Base-by-base conservation (phyloP, 305 asterid species). In the Fraxinus dipetala region DNA sequence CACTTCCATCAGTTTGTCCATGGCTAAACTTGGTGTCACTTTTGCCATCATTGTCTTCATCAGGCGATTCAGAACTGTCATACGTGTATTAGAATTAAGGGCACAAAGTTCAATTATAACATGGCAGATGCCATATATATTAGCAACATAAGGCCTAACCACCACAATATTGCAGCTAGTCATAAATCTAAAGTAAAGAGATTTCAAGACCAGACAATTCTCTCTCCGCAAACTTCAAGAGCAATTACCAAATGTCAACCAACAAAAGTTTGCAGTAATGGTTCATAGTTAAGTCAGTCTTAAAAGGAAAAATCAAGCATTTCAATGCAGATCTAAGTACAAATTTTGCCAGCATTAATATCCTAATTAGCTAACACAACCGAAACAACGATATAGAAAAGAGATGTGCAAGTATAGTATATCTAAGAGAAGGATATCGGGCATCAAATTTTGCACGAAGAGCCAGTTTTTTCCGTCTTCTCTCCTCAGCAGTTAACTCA, bases 361-460 rank as follows among this genome's bases (percentile, higher is more conserved):
- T 65, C 36, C 45, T 26, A 11, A 32, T 48, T 22, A 61, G 78
- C 18, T 22, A 13, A 24, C 72, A 76, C 36, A 65, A 70, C 74
- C 10, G 1, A 59, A 61, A 76, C 20, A 65, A 56, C 11, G 14
- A 78, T 65, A 84, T 48, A 61, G 51, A 75, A 74, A 38, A 82
- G 70, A 75, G 28, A 81, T 63, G 72, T 54, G 82, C 22, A 61
- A 83, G 14, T 32, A 59, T 32, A 83, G 32, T 35, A 67, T 34
- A 48, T 51, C 6, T 13, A 67, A 80, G 73, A 69, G 61, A 91
- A 93, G 98, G 98, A 96, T 94, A 94, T 94, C 88, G 87, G 81
- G 97, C 87, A 89, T 94, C 98, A 91, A 94, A 93, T 88, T 91
- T 92, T 73, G 98, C 98, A 54, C 98, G 99, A 80, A 89, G 93